phyloP scores from a whole-genome alignment of 1,284 basidiomycete species.

The Agroathelia rolfsii region DNA sequence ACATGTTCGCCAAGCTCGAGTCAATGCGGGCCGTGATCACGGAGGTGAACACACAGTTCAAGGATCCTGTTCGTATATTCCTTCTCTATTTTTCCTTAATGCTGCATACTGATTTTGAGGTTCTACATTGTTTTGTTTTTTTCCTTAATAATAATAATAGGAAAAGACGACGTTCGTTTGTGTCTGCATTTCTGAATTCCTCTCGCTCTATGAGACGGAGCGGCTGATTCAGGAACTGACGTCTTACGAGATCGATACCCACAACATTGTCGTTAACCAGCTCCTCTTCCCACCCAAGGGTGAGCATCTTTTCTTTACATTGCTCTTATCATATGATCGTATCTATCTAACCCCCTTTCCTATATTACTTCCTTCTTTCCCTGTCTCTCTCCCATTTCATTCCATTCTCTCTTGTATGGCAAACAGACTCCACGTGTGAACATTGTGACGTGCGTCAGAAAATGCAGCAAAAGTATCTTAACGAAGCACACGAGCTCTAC shows the following conservation, averaged over 20 bases:
- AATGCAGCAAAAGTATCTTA: constrained; percentile 97
- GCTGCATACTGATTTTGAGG: not conserved
- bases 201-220: constrained; percentile 97
- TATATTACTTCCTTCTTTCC: constrained; percentile 4
- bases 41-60: constrained; percentile 99
- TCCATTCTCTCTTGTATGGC: constrained; percentile 1
- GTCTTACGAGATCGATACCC: constrained; percentile 95
- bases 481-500: constrained; percentile 90
- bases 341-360: constrained; percentile 20
- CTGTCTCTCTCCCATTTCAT: constrained; percentile 2
- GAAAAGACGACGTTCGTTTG: constrained; percentile 98
- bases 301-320: no score
- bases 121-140: constrained; percentile 1
- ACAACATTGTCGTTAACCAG: constrained; percentile 98
- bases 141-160: constrained; percentile 27
- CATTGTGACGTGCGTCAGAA: constrained; percentile 90
- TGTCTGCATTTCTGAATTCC: constrained; percentile 97
- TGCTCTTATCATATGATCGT: no score
- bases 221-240: constrained; percentile 95
- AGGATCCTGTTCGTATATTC: constrained; percentile 80
- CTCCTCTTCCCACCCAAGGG: constrained; percentile 88
- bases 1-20: constrained; percentile 98
- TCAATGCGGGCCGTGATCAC: constrained; percentile 96
- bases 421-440: constrained; percentile 82
- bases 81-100: constrained; percentile 3